Evolutionary conservation across 768 basidiomycete species (phyloP).

Genomic region (Astraeus odoratus): DNA sequence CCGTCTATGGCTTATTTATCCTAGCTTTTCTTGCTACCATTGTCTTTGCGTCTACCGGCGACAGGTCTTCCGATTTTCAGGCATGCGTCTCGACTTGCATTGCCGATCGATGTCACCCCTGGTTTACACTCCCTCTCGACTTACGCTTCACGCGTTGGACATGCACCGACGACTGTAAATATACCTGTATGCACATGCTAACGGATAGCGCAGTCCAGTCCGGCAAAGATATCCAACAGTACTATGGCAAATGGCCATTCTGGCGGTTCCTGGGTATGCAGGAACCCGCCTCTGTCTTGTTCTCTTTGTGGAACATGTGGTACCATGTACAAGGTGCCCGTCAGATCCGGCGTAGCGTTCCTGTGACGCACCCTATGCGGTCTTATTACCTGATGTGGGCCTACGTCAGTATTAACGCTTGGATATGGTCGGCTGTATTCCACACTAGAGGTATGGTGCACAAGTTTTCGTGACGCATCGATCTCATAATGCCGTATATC

Average conservation of each 20-base stretch:
- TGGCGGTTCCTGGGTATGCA: conserved; percentile 84
- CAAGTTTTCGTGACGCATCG: not conserved
- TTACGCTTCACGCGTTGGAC: conserved; percentile 78
- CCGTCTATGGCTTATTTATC: conserved; percentile 8
- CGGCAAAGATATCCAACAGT: conserved; percentile 57
- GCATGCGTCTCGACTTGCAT: conserved; percentile 32
- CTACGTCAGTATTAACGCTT: conserved; percentile 74
- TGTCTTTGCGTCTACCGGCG: conserved; percentile 24
- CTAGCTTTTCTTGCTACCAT: conserved; percentile 9
- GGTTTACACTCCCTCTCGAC: conserved; percentile 40
- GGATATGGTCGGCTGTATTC: conserved; percentile 89
- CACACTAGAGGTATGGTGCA: conserved; percentile 78
- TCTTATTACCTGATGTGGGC: conserved; percentile 62
- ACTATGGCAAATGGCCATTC: conserved; percentile 97
- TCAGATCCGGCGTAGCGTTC: conserved; percentile 40
- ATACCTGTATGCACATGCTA: conserved; percentile 77
- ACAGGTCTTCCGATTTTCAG: conserved; percentile 29
- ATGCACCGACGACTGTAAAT: conserved; percentile 83
- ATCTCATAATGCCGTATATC: conserved; percentile 8
- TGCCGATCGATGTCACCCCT: conserved; percentile 24
- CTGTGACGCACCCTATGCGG: conserved; percentile 60
- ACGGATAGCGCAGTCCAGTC: conserved; percentile 47
- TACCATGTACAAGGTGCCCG: conserved; percentile 59
- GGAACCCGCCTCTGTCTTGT: conserved; percentile 87
- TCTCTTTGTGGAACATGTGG: conserved; percentile 82